A percentile compares a stretch with the other conserved stretches of the same genome.
Conservation (phyloP, 148 eudicot genomes). For the Rhododendron kiyosumense region DNA sequence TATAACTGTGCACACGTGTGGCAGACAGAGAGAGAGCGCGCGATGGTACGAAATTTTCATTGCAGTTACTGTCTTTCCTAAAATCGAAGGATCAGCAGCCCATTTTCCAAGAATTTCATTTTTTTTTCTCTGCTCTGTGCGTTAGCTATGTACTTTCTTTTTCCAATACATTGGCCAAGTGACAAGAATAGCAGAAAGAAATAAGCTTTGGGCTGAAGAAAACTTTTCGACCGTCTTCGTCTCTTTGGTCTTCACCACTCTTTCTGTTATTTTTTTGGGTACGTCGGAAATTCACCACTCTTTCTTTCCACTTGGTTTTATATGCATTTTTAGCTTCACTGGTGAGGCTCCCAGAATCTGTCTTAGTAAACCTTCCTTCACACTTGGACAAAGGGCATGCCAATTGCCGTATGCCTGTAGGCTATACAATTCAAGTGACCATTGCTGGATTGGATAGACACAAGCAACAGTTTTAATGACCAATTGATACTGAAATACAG, state of each 20-base stretch:
- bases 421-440: background rate
- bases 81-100: background rate
- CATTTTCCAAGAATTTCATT: background rate
- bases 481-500: background rate
- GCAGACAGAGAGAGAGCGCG: background rate
- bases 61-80: background rate
- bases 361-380: background rate
- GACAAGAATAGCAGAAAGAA: background rate
- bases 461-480: background rate
- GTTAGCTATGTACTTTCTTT: background rate
- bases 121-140: background rate
- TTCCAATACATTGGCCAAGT: background rate
- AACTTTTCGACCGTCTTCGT: background rate
- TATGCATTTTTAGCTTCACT: background rate
- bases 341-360: background rate
- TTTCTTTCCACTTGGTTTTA: background rate
- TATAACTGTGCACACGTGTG: background rate
- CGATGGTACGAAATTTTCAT: background rate
- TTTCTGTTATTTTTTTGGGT: background rate
- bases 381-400: background rate
- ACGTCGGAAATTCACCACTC: background rate
- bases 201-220: background rate
- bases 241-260: background rate
- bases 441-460: background rate
- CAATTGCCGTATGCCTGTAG: background rate